phyloP scores from a whole-genome alignment of 805 yeast genomes.

The Naumovozyma castellii region DNA sequence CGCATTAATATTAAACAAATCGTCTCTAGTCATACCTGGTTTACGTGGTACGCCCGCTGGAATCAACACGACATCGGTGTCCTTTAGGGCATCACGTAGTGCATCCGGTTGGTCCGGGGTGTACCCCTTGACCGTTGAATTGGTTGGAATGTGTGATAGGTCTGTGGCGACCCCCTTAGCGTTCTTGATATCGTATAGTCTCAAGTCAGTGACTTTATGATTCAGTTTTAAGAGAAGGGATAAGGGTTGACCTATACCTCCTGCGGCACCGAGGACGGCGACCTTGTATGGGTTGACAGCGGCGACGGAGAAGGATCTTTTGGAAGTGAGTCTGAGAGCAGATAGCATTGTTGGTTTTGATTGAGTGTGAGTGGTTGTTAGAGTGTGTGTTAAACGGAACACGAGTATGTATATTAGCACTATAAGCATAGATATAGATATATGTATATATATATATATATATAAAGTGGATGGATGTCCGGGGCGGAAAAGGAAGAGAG shows the following conservation, averaged over 20 bases:
- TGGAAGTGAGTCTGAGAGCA: conserved; percentile 24
- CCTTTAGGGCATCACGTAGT: conserved; percentile 60
- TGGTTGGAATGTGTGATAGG: conserved; percentile 86
- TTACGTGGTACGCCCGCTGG: conserved; percentile 99
- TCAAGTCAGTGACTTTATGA: conserved; percentile 76
- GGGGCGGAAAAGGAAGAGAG: no score
- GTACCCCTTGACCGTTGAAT: conserved; percentile 81
- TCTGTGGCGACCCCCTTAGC: conserved; percentile 98
- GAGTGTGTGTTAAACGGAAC: no score
- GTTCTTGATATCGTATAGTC: conserved; percentile 81
- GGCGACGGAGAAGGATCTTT: conserved; percentile 59
- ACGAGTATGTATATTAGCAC: no score
- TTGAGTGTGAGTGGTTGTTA: not conserved
- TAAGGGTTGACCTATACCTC: conserved; percentile 93
- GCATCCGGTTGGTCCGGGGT: conserved; percentile 74
- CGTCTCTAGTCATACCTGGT: conserved; percentile 99
- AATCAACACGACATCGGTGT: conserved; percentile 70
- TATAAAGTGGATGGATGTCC: no score
- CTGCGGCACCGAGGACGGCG: conserved; percentile 73
- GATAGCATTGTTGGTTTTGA: conserved; percentile 35
- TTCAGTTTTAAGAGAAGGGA: conserved; percentile 77
- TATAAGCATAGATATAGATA: no score
- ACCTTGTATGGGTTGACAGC: conserved; percentile 65
- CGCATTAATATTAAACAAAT: conserved; percentile 91
- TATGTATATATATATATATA: no score